These are phyloP conservation scores for Exophiala dermatitidis DNA, from an alignment of 2,329 filamentous ascomycete species.

Conservation along the genomic window DNA sequence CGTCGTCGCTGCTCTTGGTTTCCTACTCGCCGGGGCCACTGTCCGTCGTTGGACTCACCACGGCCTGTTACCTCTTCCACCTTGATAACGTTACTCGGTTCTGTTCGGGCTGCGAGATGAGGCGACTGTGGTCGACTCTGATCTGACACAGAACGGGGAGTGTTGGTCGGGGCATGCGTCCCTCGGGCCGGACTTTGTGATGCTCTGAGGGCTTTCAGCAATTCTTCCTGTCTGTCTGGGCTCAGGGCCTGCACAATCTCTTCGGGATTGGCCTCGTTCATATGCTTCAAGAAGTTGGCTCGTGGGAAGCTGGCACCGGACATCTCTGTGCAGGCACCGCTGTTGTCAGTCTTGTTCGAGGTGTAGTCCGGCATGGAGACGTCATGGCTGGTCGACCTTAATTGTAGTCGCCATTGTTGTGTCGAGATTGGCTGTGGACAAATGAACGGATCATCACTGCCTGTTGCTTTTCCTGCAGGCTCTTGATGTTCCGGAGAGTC, in stretches of 20 bases:
- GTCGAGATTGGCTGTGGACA: constrained; percentile 33
- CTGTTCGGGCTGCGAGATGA: not conserved
- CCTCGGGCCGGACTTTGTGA: constrained; percentile 27
- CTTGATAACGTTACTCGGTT: not conserved
- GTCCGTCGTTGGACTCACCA: not conserved
- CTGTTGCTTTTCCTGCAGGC: not conserved
- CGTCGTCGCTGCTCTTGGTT: constrained; percentile 7
- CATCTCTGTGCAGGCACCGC: constrained; percentile 37
- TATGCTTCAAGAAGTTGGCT: constrained; percentile 31
- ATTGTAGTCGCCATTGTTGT: constrained; percentile 22
- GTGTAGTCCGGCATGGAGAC: constrained; percentile 45
- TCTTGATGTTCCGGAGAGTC: constrained; percentile 30
- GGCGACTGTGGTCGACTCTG: constrained; percentile 2
- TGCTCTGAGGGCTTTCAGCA: constrained; percentile 36
- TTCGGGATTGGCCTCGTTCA: constrained; percentile 36
- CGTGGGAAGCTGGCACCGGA: constrained; percentile 34
- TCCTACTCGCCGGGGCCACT: constrained; percentile 1
- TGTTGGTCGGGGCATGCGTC: constrained; percentile 19
- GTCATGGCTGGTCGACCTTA: constrained; percentile 37
- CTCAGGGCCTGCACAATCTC: constrained; percentile 24
- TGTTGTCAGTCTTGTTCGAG: constrained; percentile 36
- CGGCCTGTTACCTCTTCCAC: constrained; percentile 1
- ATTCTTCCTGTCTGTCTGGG: constrained; percentile 15
- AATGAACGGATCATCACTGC: constrained; percentile 37
- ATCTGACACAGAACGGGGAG: constrained; percentile 11